These are phyloP conservation scores for Backusella psychrophila DNA, from an alignment of 192 early-diverging fungal species.

Conservation along the genomic window DNA sequence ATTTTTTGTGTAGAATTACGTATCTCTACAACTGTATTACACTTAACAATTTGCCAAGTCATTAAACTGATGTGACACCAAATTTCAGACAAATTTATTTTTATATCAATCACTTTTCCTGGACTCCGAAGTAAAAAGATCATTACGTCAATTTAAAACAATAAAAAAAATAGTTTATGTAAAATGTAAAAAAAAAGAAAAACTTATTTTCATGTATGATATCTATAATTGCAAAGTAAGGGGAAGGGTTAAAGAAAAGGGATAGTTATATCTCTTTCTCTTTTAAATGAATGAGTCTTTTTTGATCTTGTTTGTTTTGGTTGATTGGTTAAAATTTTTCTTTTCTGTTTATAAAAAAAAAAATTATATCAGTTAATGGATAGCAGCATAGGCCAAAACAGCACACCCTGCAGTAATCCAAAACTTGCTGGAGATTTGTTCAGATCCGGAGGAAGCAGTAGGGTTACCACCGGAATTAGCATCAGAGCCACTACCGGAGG, in stretches of 20 bases:
- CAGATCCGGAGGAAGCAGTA: background rate
- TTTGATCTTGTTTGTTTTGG: background rate
- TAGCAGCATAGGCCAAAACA: background rate
- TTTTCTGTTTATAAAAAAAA: background rate
- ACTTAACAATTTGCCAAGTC: background rate
- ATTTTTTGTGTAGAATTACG: background rate
- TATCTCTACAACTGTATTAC: background rate
- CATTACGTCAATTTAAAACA: slow-evolving; percentile 8
- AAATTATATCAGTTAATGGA: slow-evolving; percentile 7
- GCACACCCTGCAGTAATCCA: background rate
- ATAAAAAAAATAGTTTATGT: slow-evolving; percentile 6
- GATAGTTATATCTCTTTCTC: background rate
- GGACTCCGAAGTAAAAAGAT: background rate
- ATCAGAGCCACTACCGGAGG: background rate
- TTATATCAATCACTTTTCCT: slow-evolving; percentile 5
- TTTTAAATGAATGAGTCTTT: background rate
- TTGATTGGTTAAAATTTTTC: background rate
- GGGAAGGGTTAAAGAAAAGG: slow-evolving; percentile 2
- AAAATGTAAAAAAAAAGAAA: background rate
- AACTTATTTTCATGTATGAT: slow-evolving; percentile 6
- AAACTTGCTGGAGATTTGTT: background rate
- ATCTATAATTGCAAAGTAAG: slow-evolving; percentile 6
- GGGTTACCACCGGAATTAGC: background rate
- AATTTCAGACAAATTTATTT: slow-evolving; percentile 8
- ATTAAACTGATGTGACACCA: background rate